Conservation (phyloP, 768 basidiomycete species). For the Boletus insuetus region DNA sequence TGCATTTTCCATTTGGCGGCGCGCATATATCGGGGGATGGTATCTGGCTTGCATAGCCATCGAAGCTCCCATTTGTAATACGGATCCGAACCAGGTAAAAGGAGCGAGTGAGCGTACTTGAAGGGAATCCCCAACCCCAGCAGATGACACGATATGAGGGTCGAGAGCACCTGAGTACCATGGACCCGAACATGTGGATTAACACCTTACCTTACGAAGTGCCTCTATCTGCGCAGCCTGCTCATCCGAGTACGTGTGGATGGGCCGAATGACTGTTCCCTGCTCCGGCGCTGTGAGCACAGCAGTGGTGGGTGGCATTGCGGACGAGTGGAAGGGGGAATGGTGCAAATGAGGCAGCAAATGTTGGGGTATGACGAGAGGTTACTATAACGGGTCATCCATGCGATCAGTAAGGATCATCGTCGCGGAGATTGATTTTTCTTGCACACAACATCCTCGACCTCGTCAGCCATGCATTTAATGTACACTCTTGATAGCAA, state of each 20-base stretch:
- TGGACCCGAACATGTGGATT: neutral
- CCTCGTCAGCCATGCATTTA: constrained; percentile 74
- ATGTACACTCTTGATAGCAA: constrained; percentile 86
- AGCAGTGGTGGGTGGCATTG: constrained; percentile 41
- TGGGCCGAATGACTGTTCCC: constrained; percentile 51
- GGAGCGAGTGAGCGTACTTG: constrained; percentile 66
- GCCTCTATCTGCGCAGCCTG: constrained; percentile 59
- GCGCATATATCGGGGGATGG: constrained; percentile 69
- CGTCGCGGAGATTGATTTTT: constrained; percentile 17
- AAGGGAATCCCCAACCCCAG: neutral
- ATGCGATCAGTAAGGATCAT: neutral
- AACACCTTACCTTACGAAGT: constrained; percentile 53
- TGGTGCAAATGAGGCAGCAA: neutral
- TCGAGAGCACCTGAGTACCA: neutral
- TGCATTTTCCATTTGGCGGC: constrained; percentile 81
- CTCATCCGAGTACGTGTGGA: constrained; percentile 58
- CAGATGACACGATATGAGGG: neutral
- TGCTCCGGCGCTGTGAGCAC: constrained; percentile 57
- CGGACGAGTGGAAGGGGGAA: neutral
- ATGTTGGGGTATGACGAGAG: neutral
- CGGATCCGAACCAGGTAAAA: constrained; percentile 63
- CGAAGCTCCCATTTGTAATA: constrained; percentile 76
- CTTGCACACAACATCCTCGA: neutral
- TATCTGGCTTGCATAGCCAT: constrained; percentile 72
- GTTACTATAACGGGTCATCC: neutral